Conservation (phyloP, 768 basidiomycete genomes). For the Paxillus involutus region DNA sequence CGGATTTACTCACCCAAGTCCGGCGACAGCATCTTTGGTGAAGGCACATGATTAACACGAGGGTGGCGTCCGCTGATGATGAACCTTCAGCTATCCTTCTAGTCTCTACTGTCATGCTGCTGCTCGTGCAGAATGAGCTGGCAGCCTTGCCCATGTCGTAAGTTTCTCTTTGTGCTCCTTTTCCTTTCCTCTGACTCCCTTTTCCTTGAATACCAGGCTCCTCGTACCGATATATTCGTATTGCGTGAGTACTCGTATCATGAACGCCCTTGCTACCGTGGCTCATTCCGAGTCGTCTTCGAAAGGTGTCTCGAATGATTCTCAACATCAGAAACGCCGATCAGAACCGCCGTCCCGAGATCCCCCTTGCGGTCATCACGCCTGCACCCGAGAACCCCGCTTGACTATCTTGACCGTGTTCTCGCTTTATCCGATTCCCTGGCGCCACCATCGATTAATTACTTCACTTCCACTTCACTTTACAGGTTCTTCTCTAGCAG, state of each 20-base stretch:
- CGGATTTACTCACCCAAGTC: neutral
- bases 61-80: neutral
- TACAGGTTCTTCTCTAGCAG: too few relatives aligned
- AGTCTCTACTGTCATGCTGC: constrained; percentile 15
- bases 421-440: too few relatives aligned
- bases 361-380: neutral
- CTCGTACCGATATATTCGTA: constrained; percentile 19
- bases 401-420: too few relatives aligned
- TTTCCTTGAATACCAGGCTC: constrained; percentile 6
- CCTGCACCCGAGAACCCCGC: neutral
- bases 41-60: neutral
- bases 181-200: neutral
- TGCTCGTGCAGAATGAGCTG: constrained; percentile 11
- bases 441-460: too few relatives aligned
- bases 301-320: constrained; percentile 19
- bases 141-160: constrained; percentile 14
- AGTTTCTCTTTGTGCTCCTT: neutral
- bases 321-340: constrained; percentile 16
- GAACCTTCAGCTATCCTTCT: constrained; percentile 10
- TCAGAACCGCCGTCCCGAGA: neutral
- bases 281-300: neutral
- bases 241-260: constrained; percentile 15
- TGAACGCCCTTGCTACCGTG: neutral
- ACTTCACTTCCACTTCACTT: too few relatives aligned
- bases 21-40: constrained; percentile 17